These are phyloP conservation scores for Colletotrichum horii DNA, from an alignment of 2,329 filamentous ascomycete species.

Conservation along the genomic window DNA sequence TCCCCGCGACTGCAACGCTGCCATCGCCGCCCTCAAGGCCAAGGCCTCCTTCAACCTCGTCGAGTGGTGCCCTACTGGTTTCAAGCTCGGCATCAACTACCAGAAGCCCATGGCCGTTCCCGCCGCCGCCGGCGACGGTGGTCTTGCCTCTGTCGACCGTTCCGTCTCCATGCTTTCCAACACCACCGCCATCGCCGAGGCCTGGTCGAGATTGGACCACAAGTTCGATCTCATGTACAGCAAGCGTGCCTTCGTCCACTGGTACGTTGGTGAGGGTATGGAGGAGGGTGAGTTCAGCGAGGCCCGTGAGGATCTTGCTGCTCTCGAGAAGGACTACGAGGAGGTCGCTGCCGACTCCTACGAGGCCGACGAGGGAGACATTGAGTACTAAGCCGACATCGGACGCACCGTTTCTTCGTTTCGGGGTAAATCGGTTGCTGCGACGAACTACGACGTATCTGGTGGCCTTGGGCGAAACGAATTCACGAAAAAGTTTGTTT, in stretches of 20 bases:
- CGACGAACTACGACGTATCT: slow-evolving; percentile 8
- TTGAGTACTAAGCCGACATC: slow-evolving; percentile 73
- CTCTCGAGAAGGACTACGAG: slow-evolving; percentile 86
- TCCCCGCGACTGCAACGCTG: slow-evolving; percentile 71
- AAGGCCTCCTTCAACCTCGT: slow-evolving; percentile 76
- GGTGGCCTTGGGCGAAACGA: slow-evolving; percentile 8
- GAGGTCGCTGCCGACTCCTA: slow-evolving; percentile 80
- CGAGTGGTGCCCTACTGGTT: slow-evolving; percentile 77
- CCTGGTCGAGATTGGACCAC: slow-evolving; percentile 74
- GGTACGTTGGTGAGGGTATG: slow-evolving; percentile 90
- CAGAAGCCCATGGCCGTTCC: slow-evolving; percentile 69
- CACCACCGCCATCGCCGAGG: slow-evolving; percentile 76
- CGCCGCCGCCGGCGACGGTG: slow-evolving; percentile 56
- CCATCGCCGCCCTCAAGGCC: slow-evolving; percentile 71
- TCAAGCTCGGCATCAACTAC: slow-evolving; percentile 80
- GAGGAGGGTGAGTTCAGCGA: slow-evolving; percentile 91
- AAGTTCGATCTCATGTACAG: slow-evolving; percentile 83
- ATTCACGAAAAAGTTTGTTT: slow-evolving; percentile 18
- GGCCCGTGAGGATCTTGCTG: slow-evolving; percentile 84
- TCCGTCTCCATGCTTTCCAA: slow-evolving; percentile 76
- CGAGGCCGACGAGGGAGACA: slow-evolving; percentile 67
- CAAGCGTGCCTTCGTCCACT: slow-evolving; percentile 79
- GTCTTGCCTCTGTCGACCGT: slow-evolving; percentile 66
- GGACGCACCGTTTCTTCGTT: slow-evolving; percentile 1
- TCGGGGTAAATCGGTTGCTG: not conserved